Percentiles rank a stretch among this genome's conserved stretches.
Conservation (phyloP, 768 basidiomycete genomes). For the Chalciporus chontae region DNA sequence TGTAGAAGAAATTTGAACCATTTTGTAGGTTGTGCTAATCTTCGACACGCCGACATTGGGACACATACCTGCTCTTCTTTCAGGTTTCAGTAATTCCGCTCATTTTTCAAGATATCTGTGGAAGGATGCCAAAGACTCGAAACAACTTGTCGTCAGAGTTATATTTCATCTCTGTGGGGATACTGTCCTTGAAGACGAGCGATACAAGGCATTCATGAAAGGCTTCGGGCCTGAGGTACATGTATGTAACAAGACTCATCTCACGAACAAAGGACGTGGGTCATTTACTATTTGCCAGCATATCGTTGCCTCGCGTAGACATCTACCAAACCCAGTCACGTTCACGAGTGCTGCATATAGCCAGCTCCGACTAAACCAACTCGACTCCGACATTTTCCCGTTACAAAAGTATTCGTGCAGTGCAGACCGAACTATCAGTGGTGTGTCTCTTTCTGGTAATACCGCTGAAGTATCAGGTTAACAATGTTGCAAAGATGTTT, state of each 20-base stretch:
- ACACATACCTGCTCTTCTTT: constrained; percentile 51
- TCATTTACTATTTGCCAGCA: constrained; percentile 49
- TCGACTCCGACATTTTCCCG: constrained; percentile 74
- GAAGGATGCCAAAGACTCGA: constrained; percentile 34
- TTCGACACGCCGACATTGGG: constrained; percentile 66
- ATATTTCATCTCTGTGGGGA: constrained; percentile 73
- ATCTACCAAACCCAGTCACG: constrained; percentile 60
- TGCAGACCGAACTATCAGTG: constrained; percentile 37
- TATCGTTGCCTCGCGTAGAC: constrained; percentile 62
- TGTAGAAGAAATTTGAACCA: neutral
- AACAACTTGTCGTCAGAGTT: constrained; percentile 43
- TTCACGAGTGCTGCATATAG: constrained; percentile 73
- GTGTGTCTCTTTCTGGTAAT: constrained; percentile 20
- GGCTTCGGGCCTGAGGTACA: constrained; percentile 57
- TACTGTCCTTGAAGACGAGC: constrained; percentile 62
- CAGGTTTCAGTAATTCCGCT: constrained; percentile 43
- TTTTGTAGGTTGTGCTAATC: constrained; percentile 54
- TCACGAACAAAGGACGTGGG: neutral
- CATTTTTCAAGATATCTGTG: constrained; percentile 51
- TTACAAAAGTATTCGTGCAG: constrained; percentile 52
- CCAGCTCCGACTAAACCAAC: constrained; percentile 65
- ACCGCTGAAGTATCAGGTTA: neutral
- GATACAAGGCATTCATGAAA: constrained; percentile 72
- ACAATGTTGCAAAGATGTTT: constrained; percentile 22
- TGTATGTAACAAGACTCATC: constrained; percentile 39